Conservation (phyloP, 73 alveolate genomes). For the Vitrella brassicaformis region DNA sequence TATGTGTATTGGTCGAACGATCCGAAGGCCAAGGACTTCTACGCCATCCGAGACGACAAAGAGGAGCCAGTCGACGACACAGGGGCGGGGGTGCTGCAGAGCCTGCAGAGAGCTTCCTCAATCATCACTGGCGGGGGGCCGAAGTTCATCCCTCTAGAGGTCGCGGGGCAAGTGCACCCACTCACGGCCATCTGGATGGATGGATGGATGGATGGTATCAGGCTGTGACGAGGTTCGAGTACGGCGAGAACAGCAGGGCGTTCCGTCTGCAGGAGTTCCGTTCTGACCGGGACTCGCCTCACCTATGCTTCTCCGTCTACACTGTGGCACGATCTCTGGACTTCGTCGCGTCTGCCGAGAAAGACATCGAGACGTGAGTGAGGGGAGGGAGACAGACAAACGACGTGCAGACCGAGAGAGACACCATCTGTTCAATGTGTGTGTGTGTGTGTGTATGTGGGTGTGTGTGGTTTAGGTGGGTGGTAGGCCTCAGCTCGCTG, state of each 20-base stretch:
- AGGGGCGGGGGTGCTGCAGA: no score
- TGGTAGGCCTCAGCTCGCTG: neutral
- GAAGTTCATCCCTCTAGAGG: no score
- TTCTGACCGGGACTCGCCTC: neutral
- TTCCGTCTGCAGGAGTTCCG: neutral
- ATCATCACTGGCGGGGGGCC: no score
- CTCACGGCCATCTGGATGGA: no score
- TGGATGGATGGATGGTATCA: no score
- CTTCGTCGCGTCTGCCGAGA: neutral
- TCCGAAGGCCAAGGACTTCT: no score
- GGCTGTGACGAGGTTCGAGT: neutral
- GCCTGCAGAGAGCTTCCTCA: no score
- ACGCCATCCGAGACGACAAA: no score
- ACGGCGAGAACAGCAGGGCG: neutral
- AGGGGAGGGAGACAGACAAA: neutral
- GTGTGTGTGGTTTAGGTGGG: neutral
- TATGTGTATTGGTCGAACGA: no score
- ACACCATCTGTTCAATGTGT: neutral
- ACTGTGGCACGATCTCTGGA: neutral
- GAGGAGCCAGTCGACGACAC: no score
- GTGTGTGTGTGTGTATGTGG: neutral
- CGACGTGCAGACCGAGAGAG: no score
- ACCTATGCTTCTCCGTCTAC: neutral
- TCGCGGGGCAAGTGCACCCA: no score
- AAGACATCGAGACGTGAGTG: neutral